Base-by-base conservation (phyloP, 2,329 filamentous ascomycete species). In the Falciphora oryzae region DNA sequence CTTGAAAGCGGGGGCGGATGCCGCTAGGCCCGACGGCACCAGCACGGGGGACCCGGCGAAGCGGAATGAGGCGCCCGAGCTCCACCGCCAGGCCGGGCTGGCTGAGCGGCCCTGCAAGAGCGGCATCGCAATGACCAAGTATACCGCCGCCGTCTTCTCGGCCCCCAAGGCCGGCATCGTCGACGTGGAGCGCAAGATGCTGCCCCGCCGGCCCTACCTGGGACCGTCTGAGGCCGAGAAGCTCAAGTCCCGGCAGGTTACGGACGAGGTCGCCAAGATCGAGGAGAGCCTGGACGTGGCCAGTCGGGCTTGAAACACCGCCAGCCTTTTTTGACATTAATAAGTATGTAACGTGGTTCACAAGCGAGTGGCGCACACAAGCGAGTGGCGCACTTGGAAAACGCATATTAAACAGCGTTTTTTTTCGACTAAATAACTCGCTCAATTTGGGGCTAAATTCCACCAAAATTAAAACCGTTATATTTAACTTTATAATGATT, bases 101-200 rank as follows among this genome's bases (percentile, higher is more conserved):
- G 88, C 87, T 0, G 89, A 91, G 73, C 83, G 82, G 65, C 83
- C 85, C 0, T 85, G 83, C 70, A 90, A 91, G 75, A 80, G 81
- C 13, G 88, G 88, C 6, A 88, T 91, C 69, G 86, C 86, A 8
- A 80, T 81, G 2, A 85, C 84, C 25, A 91, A 91, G 75, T 90
- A 88, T 71, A 89, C 87, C 0, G 86, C 85, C 0, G 81, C 85
- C 3, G 74, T 86, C 38, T 85, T 82, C 68, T 85, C 85, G 50
- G 89, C 86, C 1, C 64, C 66, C 14, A 73, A 75, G 62, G 87
- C 88, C 1, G 86, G 85, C 0, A 83, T 91, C 53, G 80, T 84
- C 65, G 81, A 80, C 1, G 85, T 86, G 2, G 82, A 82, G 73
- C 78, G 81, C 72, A 83, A 84, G 74, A 71, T 89, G 73, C 77